phyloP scores from a whole-genome alignment of 2,329 filamentous ascomycete species.

The Stylonectria norvegica region DNA sequence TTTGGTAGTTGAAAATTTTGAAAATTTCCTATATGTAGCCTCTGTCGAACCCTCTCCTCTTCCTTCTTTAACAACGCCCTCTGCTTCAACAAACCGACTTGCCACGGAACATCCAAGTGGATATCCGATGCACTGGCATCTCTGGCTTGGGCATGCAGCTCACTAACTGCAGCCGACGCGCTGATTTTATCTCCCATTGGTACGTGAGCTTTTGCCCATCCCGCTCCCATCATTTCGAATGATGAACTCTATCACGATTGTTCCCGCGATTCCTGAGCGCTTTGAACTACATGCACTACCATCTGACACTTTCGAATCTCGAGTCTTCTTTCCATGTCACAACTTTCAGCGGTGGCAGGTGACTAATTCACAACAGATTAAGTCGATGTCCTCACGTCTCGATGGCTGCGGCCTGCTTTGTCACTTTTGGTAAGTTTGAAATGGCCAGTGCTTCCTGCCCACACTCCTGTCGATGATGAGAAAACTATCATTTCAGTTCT shows the following conservation, averaged over 20 bases:
- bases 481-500: constrained; percentile 65
- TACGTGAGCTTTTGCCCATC: constrained; percentile 18
- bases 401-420: background rate
- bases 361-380: background rate
- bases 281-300: constrained; percentile 71
- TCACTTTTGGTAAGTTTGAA: constrained; percentile 12
- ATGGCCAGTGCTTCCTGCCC: background rate
- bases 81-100: background rate
- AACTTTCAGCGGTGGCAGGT: too few relatives aligned
- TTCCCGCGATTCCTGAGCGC: constrained; percentile 63
- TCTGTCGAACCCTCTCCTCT: constrained; percentile 9
- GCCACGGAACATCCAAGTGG: constrained; percentile 1
- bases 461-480: constrained; percentile 56
- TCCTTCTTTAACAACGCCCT: constrained; percentile 11
- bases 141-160: background rate
- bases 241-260: constrained; percentile 57
- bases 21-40: too few relatives aligned
- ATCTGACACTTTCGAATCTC: constrained; percentile 50
- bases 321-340: background rate
- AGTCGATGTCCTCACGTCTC: background rate
- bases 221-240: constrained; percentile 29
- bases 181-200: constrained; percentile 11
- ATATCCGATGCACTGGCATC: background rate
- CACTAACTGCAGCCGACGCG: background rate
- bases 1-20: too few relatives aligned